Conservation (phyloP, 2,329 filamentous ascomycete species). For the Ascocoryne sarcoides region DNA sequence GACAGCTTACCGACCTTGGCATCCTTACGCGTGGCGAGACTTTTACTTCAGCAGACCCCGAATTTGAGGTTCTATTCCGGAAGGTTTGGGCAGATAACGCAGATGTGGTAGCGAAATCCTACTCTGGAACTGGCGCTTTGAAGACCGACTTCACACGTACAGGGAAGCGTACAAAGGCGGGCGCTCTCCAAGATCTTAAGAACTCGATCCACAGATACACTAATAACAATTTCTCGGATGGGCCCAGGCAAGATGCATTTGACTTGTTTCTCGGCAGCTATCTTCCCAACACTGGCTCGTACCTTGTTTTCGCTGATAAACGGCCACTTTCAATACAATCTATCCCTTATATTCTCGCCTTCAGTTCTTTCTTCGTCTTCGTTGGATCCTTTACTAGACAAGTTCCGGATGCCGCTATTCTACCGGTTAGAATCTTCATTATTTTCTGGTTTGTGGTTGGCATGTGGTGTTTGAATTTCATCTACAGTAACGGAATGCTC, state of each 20-base stretch:
- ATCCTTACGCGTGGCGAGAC: slow-evolving; percentile 67
- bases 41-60: slow-evolving; percentile 65
- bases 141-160: slow-evolving; percentile 98
- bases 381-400: slow-evolving; percentile 66
- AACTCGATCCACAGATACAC: slow-evolving; percentile 87
- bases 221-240: slow-evolving; percentile 90
- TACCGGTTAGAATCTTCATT: slow-evolving; percentile 75
- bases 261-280: slow-evolving; percentile 89
- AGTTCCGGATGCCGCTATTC: slow-evolving; percentile 63
- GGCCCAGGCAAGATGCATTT: slow-evolving; percentile 88
- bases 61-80: slow-evolving; percentile 86
- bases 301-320: slow-evolving; percentile 72
- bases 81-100: slow-evolving; percentile 99
- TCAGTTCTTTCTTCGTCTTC: slow-evolving; percentile 75
- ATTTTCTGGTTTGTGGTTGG: slow-evolving; percentile 67
- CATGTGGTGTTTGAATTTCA: slow-evolving; percentile 66
- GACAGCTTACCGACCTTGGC: slow-evolving; percentile 79
- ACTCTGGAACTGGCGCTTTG: slow-evolving; percentile 91
- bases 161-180: slow-evolving; percentile 76
- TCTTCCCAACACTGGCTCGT: slow-evolving; percentile 63
- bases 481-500: slow-evolving; percentile 78
- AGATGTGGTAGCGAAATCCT: slow-evolving; percentile 84
- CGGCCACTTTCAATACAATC: slow-evolving; percentile 82
- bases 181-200: slow-evolving; percentile 76
- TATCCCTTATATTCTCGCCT: slow-evolving; percentile 73